Percentiles rank a stretch among this genome's conserved stretches.
phyloP scores from a whole-genome alignment of 306 rosid species.

The Lathyrus oleraceus region DNA sequence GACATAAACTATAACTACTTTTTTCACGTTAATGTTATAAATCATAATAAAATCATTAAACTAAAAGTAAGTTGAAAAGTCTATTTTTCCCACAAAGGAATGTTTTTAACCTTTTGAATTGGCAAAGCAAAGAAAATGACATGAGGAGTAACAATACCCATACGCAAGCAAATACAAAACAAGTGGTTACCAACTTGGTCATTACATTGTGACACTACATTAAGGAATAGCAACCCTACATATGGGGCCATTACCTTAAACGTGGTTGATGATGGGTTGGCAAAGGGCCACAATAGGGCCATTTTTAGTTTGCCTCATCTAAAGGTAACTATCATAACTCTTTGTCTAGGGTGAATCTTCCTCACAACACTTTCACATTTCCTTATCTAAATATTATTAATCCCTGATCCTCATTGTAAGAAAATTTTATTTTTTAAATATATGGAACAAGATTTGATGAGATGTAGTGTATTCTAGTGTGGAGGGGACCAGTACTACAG shows the following conservation, averaged over 20 bases:
- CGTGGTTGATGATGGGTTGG: conserved; percentile 39
- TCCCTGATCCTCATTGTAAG: no score
- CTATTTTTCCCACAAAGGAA: conserved; percentile 16
- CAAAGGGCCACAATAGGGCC: conserved; percentile 36
- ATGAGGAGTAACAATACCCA: conserved; percentile 16
- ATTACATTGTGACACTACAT: conserved; percentile 20
- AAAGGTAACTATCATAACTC: conserved; percentile 46
- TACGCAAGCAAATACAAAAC: conserved; percentile 25
- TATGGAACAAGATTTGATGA: conserved; percentile 16
- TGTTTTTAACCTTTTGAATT: conserved; percentile 11
- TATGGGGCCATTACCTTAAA: conserved; percentile 29
- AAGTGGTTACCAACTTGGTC: conserved; percentile 38
- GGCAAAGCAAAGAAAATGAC: conserved; percentile 33
- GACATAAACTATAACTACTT: conserved; percentile 18
- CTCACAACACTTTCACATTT: neutral
- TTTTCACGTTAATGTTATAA: conserved; percentile 22
- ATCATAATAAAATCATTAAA: neutral
- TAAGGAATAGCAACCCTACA: conserved; percentile 41
- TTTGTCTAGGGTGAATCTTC: neutral
- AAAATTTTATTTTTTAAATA: no score
- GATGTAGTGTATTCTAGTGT: neutral
- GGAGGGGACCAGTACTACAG: conserved; percentile 37
- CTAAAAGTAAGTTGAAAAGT: conserved; percentile 26
- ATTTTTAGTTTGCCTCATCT: conserved; percentile 40
- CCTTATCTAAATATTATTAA: neutral